Base-by-base conservation (phyloP, 2,329 filamentous ascomycete genomes). In the Colletotrichum sojae region DNA sequence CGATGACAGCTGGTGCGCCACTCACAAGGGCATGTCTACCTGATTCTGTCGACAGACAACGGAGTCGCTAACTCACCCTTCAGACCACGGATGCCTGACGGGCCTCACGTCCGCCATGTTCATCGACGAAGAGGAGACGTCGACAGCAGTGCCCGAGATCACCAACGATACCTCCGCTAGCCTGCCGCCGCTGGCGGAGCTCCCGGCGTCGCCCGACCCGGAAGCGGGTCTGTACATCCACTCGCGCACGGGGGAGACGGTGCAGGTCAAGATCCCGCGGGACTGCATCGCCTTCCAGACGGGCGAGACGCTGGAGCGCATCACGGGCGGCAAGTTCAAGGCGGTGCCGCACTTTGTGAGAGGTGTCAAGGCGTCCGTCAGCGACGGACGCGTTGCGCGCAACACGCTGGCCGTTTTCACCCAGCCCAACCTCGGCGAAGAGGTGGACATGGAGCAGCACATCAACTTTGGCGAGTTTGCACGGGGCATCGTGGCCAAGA, bases 361-460 rank as follows among this genome's bases (percentile, higher is more conserved):
- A 73, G 95, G 95, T 0, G 90, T 92, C 5, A 86, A 88, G 72
- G 84, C 88, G 1, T 86, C 85, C 52, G 82, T 80, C 45, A 80
- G 85, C 66, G 83, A 81, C 15, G 84, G 83, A 2, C 82, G 83
- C 31, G 86, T 95, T 69, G 92, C 92, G 31, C 84, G 92, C 68
- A 98, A 98, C 82, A 99, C 96, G 10, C 82, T 99, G 73, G 96
- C 96, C 0, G 94, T 98, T 10, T 99, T 98, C 77, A 99, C 95
- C 67, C 96, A 99, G 86, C 96, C 96, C 25, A 97, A 98, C 82
- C 80, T 98, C 69, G 92, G 89, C 74, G 93, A 95, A 74, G 87
- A 90, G 81, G 91, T 95, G 15, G 93, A 95, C 76, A 86, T 89
- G 67, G 84, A 88, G 77, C 85, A 89, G 74, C 86, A 88, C 45